phyloP scores from a whole-genome alignment of 306 rosid species.

The Gleditsia sinensis region DNA sequence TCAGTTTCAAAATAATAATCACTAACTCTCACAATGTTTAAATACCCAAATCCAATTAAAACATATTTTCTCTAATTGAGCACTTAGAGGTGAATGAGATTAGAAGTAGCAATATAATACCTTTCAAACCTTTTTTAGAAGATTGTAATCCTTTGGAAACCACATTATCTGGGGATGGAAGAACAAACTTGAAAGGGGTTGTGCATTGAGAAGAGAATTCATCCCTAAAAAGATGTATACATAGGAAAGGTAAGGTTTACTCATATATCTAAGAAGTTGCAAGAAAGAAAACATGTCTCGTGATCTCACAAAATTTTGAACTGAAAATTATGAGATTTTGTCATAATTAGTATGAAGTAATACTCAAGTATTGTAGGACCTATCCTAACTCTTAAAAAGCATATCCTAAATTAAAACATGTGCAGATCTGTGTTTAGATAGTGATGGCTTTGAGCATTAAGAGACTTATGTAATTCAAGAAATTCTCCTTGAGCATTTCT shows the following conservation, averaged over 20 bases:
- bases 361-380: constrained; percentile 39
- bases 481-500: constrained; percentile 71
- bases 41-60: no score
- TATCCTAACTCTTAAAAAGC: constrained; percentile 41
- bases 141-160: constrained; percentile 68
- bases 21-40: no score
- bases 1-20: no score
- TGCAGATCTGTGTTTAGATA: constrained; percentile 71
- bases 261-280: constrained; percentile 25
- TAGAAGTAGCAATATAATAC: no score
- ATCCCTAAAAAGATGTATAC: neutral
- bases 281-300: constrained; percentile 27
- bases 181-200: constrained; percentile 88
- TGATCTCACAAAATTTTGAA: constrained; percentile 21
- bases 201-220: constrained; percentile 36
- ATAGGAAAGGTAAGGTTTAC: constrained; percentile 36
- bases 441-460: constrained; percentile 55
- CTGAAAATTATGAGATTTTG: constrained; percentile 2
- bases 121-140: constrained; percentile 75
- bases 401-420: constrained; percentile 50
- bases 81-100: no score
- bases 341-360: constrained; percentile 21
- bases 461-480: constrained; percentile 59
- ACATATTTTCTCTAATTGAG: no score
- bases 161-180: constrained; percentile 93